These are phyloP conservation scores for Geosmithia flava DNA, from an alignment of 2,329 filamentous ascomycete species.

Conservation along the genomic window DNA sequence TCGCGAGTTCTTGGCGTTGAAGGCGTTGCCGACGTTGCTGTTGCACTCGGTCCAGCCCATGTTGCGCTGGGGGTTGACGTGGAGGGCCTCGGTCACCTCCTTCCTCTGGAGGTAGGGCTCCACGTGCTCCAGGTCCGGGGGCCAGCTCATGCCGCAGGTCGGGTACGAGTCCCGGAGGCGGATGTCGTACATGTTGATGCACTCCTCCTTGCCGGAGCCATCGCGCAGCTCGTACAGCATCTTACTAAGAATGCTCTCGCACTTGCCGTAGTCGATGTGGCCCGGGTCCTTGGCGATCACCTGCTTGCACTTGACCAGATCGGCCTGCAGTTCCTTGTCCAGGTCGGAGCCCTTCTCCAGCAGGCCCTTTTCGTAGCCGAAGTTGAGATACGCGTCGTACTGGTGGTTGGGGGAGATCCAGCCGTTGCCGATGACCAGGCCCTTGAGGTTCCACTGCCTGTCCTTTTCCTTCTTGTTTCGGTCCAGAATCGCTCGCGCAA, in stretches of 20 bases:
- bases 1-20: conserved; percentile 56
- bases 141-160: conserved; percentile 96
- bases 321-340: conserved; percentile 53
- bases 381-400: conserved; percentile 77
- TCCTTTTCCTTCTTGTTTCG: conserved; percentile 54
- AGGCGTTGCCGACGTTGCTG: conserved; percentile 61
- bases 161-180: conserved; percentile 69
- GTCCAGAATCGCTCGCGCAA: conserved; percentile 79
- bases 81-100: conserved; percentile 71
- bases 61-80: conserved; percentile 70
- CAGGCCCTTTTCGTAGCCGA: conserved; percentile 64
- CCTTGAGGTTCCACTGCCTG: conserved; percentile 61
- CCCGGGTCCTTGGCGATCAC: conserved; percentile 32
- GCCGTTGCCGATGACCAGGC: conserved; percentile 88
- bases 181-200: conserved; percentile 95
- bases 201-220: conserved; percentile 42
- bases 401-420: conserved; percentile 91
- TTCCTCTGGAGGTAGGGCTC: conserved; percentile 72
- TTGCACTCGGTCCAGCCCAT: conserved; percentile 90
- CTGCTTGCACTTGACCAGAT: conserved; percentile 58
- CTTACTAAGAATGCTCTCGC: conserved; percentile 65
- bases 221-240: conserved; percentile 56
- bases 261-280: conserved; percentile 54
- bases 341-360: conserved; percentile 53
- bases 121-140: conserved; percentile 66